Conservation (phyloP, 2,329 filamentous ascomycete species). For the Domatiomyces globalis region DNA sequence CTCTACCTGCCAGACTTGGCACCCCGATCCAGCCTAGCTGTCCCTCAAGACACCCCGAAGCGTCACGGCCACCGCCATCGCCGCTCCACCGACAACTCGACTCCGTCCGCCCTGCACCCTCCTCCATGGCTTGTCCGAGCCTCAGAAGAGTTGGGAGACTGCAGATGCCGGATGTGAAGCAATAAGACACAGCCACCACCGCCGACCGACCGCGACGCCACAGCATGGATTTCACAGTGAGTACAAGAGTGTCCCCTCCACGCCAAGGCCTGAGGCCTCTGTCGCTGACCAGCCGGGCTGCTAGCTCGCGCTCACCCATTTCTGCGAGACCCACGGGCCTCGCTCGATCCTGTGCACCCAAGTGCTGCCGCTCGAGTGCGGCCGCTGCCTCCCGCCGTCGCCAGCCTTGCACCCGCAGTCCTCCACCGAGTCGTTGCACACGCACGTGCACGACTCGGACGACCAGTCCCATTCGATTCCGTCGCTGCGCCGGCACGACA, state of each 20-base stretch:
- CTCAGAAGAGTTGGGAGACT: neutral
- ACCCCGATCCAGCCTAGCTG: neutral
- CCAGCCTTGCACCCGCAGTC: conserved; percentile 30
- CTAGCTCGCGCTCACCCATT: conserved; percentile 48
- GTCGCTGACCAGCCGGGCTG: neutral
- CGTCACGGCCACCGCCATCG: neutral
- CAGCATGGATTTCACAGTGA: conserved; percentile 33
- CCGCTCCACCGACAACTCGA: neutral
- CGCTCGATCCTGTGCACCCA: conserved; percentile 49
- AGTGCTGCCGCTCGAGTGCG: conserved; percentile 40
- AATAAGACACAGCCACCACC: neutral
- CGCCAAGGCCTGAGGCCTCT: conserved; percentile 1
- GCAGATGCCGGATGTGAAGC: neutral
- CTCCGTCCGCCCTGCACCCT: neutral
- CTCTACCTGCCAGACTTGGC: neutral
- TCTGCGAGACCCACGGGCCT: conserved; percentile 49
- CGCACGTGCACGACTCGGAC: conserved; percentile 9
- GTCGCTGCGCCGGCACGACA: conserved; percentile 12
- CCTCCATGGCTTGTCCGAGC: neutral
- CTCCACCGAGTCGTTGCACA: conserved; percentile 16
- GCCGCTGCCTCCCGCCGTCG: conserved; percentile 34
- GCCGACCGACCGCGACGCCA: neutral
- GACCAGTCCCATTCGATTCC: conserved; percentile 4
- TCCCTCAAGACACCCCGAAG: neutral
- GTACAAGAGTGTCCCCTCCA: no score